Base-by-base conservation (phyloP, 805 yeast species). In the Brettanomyces anomalus region DNA sequence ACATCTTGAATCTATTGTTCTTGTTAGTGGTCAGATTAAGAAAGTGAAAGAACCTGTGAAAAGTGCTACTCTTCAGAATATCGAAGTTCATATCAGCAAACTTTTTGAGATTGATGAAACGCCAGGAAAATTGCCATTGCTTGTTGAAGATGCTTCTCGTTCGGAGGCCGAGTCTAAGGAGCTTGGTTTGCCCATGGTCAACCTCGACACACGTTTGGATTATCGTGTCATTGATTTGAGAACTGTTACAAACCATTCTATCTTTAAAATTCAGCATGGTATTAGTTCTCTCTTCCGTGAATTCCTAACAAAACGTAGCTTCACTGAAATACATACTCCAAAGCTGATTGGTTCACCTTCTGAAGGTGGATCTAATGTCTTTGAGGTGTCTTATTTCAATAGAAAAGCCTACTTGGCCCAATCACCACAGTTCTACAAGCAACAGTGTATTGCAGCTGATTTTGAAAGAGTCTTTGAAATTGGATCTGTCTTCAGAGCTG, bases 401-500 rank as follows among this genome's bases (percentile, higher is more conserved):
- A 79, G 87, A 49, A 80, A 82, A 48, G 97, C 97, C 5, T 93
- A 76, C 65, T 70, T 93, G 62, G 98, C 99, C 15, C 99, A 93
- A 72, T 86, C 96, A 34, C 99, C 99, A 40, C 99, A 93, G 72
- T 76, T 93, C 53, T 86, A 93, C 74, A 93, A 93, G 72, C 97
- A 93, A 71, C 96, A 90, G 75, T 78, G 90, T 64, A 93, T 93
- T 67, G 96, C 97, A 38, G 94, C 95, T 46, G 99, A 93, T 70
- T 93, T 90, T 57, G 98, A 93, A 72, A 79, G 78, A 57, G 99
- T 93, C 39, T 93, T 79, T 62, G 99, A 93, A 71, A 76, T 93
- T 58, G 97, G 93, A 2, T 97, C 99, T 32, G 97, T 93, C 36
- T 93, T 93, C 77, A 80, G 99, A 69, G 99, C 99, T 45, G 99